A percentile compares a stretch with the other conserved stretches of the same genome.
phyloP scores from a whole-genome alignment of 2,329 filamentous ascomycete genomes.

The Microdochium paspali region DNA sequence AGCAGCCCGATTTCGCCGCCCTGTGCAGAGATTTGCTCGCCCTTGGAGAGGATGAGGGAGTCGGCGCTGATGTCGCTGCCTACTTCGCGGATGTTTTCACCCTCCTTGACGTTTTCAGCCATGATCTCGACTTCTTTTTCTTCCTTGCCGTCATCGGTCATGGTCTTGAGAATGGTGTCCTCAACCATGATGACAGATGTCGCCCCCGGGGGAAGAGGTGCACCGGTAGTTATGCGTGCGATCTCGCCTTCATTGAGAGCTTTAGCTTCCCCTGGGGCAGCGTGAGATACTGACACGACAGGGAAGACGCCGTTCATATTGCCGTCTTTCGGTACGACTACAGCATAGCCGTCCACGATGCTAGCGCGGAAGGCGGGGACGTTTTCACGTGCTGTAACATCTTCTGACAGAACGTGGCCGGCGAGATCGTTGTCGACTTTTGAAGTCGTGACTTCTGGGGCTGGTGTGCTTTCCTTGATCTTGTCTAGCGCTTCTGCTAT shows the following conservation, averaged over 20 bases:
- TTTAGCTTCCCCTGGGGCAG: slow-evolving; percentile 47
- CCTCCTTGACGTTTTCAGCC: slow-evolving; percentile 61
- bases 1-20: slow-evolving; percentile 89
- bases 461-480: slow-evolving; percentile 65
- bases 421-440: slow-evolving; percentile 59
- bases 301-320: slow-evolving; percentile 73
- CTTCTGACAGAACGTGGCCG: slow-evolving; percentile 71
- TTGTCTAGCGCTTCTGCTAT: slow-evolving; percentile 71
- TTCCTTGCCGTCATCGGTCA: slow-evolving; percentile 72
- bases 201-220: slow-evolving; percentile 78
- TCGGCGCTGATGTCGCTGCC: slow-evolving; percentile 76
- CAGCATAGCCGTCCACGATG: slow-evolving; percentile 93
- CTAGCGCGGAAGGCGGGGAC: slow-evolving; percentile 93
- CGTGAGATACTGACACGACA: slow-evolving; percentile 79
- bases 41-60: slow-evolving; percentile 61
- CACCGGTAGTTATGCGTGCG: slow-evolving; percentile 88
- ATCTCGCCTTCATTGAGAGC: slow-evolving; percentile 64
- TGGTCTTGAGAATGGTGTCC: slow-evolving; percentile 69
- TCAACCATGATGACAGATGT: slow-evolving; percentile 96
- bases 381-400: slow-evolving; percentile 69
- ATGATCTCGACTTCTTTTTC: slow-evolving; percentile 84
- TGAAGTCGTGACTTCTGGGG: slow-evolving; percentile 43
- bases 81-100: slow-evolving; percentile 85
- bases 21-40: slow-evolving; percentile 74
- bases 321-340: slow-evolving; percentile 55